These are phyloP conservation scores for Anthoceros angustus DNA, from an alignment of 225 moss, liverwort and hornwort species.

Conservation along the genomic window DNA sequence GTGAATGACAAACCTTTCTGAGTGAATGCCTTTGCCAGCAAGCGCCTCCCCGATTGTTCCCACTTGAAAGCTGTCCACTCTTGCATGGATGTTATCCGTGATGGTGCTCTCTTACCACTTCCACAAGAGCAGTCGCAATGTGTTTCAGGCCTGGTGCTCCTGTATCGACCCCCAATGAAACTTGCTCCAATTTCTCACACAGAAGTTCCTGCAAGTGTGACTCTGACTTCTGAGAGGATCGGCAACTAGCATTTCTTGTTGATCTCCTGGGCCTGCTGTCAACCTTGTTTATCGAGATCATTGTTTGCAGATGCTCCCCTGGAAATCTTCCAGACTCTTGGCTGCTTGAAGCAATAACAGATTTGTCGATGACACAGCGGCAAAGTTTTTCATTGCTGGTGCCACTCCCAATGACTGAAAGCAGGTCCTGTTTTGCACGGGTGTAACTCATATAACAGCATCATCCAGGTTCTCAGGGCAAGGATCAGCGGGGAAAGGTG, in stretches of 20 bases:
- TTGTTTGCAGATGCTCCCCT: too few species aligned
- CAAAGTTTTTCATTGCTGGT: too few species aligned
- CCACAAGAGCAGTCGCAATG: background rate
- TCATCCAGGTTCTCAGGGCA: background rate
- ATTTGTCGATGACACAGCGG: too few species aligned
- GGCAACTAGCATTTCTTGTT: background rate
- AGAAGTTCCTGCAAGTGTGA: background rate
- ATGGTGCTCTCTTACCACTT: background rate
- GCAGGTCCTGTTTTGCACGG: constrained; percentile 22
- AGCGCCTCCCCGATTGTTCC: constrained; percentile 33
- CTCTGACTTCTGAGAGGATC: background rate
- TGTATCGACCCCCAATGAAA: background rate
- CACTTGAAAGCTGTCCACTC: constrained; percentile 40
- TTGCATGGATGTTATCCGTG: constrained; percentile 20
- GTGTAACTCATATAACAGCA: constrained; percentile 43
- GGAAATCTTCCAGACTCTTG: too few species aligned
- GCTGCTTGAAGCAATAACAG: too few species aligned
- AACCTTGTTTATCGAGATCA: too few species aligned
- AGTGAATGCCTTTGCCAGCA: constrained; percentile 32
- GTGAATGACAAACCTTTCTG: constrained; percentile 13
- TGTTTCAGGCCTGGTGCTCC: background rate
- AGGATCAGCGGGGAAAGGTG: constrained; percentile 9
- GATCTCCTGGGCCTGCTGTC: constrained; percentile 8
- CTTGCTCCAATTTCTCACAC: background rate
- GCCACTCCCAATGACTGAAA: too few species aligned